Evolutionary conservation across 805 yeast species (phyloP), one percentile per base, ranked within the genome.

Genomic region (Yamadazyma endophytica): DNA sequence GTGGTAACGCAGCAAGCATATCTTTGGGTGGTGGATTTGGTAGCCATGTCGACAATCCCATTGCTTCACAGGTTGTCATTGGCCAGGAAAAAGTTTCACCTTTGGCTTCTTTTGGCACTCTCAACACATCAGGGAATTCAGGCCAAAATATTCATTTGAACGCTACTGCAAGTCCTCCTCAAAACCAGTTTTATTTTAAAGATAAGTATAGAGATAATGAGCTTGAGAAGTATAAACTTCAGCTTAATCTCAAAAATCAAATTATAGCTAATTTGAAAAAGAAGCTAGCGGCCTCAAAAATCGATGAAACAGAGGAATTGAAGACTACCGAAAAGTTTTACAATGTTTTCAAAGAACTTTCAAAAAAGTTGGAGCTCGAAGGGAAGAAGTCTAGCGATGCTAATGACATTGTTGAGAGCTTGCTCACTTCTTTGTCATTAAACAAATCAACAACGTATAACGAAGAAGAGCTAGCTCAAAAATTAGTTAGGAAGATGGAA

Each of bases 391-490:
- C 80, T 33, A 67, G 69, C 16, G 82, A 78, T 13, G 75, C 86
- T 1, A 81, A 80, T 40, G 43, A 60, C 11, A 65, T 82, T 42
- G 58, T 85, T 28, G 94, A 85, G 46, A 68, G 82, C 16, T 44
- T 83, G 8, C 33, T 63, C n/a, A 61, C 61, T 13, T 50, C 57
- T 16, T 32, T 49, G 14, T 40, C 54, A 15, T 40, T 60, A 44
- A 46, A 39, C 25, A 41, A 39, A 28, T 47, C 43, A 15, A 42
- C 38, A 2, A 31, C 36, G 16, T 81, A 75, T 50, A 94, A 85
- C 46, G 81, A 76, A 30, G 78, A 82, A 46, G 88, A 83, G 33
- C 58, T 83, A 28, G 77, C 89, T 9, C 92, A 85, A 49, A 79
- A 79, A 45, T 74, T 84, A 36, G 64, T 85, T 23, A 68, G 70